These are phyloP conservation scores for Alternaria sp. DNA, from an alignment of 2,329 filamentous ascomycete genomes.

Conservation along the genomic window DNA sequence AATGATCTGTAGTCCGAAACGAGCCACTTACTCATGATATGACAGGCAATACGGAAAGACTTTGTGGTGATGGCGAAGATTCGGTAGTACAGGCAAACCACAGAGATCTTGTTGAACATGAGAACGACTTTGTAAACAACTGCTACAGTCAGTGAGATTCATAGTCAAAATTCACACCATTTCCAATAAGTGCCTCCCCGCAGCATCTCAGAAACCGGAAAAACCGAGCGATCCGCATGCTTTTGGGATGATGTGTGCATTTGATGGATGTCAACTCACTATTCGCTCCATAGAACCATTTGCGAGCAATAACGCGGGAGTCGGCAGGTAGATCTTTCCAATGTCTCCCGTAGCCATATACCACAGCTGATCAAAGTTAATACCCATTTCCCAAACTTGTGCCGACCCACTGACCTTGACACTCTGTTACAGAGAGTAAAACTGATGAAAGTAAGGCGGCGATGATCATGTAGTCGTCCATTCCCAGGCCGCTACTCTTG, in stretches of 20 bases:
- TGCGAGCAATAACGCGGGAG: constrained; percentile 27
- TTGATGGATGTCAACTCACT: constrained; percentile 11
- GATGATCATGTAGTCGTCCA: constrained; percentile 37
- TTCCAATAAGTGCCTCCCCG: not conserved
- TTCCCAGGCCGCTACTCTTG: constrained; percentile 28
- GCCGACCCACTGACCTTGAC: constrained; percentile 26
- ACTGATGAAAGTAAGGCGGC: constrained; percentile 27
- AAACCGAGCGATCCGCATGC: not conserved
- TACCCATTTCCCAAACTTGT: not conserved
- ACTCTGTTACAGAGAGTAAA: constrained; percentile 32
- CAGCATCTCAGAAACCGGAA: not conserved
- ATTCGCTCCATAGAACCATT: constrained; percentile 44
- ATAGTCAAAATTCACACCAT: not conserved
- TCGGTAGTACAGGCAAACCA: constrained; percentile 46
- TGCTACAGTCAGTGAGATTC: constrained; percentile 1
- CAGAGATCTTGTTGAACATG: constrained; percentile 46
- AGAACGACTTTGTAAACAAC: constrained; percentile 51
- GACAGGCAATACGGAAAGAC: constrained; percentile 36
- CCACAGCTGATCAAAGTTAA: constrained; percentile 26
- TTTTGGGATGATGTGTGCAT: not conserved
- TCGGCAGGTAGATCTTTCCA: constrained; percentile 23
- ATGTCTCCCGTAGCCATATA: constrained; percentile 31
- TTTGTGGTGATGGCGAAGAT: constrained; percentile 41
- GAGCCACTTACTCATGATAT: constrained; percentile 27
- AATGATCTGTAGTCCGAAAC: not conserved